Percentiles rank a stretch among this genome's conserved stretches.
These are phyloP conservation scores for Vanderwaltozyma verrucispora DNA, from an alignment of 805 yeast species.

Conservation along the genomic window DNA sequence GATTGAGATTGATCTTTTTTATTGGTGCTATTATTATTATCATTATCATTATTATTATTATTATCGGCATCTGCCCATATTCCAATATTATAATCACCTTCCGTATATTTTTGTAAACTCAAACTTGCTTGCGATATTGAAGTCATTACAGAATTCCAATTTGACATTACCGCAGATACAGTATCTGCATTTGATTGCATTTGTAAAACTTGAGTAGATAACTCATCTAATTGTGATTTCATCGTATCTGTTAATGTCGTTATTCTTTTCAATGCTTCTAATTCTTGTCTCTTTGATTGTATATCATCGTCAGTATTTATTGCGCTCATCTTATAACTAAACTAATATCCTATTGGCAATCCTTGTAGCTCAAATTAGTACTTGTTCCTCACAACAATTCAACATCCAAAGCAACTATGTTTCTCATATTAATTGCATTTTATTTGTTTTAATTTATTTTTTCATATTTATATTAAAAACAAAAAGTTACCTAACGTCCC, in stretches of 20 bases:
- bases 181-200: slow-evolving; percentile 20
- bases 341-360: too few relatives aligned
- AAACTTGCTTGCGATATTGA: slow-evolving; percentile 26
- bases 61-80: slow-evolving; percentile 13
- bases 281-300: slow-evolving; percentile 17
- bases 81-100: slow-evolving; percentile 26
- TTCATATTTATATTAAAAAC: too few relatives aligned
- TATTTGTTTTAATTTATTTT: too few relatives aligned
- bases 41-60: too few relatives aligned
- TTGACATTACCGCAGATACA: slow-evolving; percentile 19
- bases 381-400: too few relatives aligned
- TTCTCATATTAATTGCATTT: too few relatives aligned
- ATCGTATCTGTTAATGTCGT: slow-evolving; percentile 18
- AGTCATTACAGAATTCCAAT: slow-evolving; percentile 26
- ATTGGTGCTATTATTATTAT: too few relatives aligned
- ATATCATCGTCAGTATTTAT: slow-evolving; percentile 8
- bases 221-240: slow-evolving; percentile 19
- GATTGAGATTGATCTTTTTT: too few relatives aligned
- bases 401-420: too few relatives aligned
- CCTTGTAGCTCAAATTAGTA: too few relatives aligned
- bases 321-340: too few relatives aligned
- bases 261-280: slow-evolving; percentile 20
- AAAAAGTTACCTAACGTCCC: too few relatives aligned
- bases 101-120: slow-evolving; percentile 23
- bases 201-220: slow-evolving; percentile 17